Percentiles rank a stretch among this genome's conserved stretches.
phyloP scores from a whole-genome alignment of 106 monocot species.

The Iris macrosiphon region DNA sequence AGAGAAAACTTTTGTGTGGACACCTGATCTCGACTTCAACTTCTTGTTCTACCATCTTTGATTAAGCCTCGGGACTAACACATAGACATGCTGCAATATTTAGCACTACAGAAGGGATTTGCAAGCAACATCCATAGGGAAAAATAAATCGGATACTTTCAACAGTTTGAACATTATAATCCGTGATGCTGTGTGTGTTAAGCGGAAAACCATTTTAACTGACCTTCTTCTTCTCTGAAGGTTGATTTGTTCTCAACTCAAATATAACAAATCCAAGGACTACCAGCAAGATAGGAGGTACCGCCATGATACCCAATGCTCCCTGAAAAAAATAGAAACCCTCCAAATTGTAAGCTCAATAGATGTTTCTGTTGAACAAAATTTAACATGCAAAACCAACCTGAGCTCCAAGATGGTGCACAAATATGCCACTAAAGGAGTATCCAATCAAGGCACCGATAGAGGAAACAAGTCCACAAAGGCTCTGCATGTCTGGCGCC shows the following conservation, averaged over 20 bases:
- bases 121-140: too few species aligned
- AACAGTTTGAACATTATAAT: too few species aligned
- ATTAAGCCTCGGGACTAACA: too few species aligned
- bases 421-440: slow-evolving; percentile 55
- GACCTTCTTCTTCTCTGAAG: slow-evolving; percentile 21
- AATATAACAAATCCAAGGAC: slow-evolving; percentile 44
- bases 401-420: slow-evolving; percentile 68
- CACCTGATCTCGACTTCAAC: too few species aligned
- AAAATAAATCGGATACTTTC: too few species aligned
- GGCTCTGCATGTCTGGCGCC: slow-evolving; percentile 75
- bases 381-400: slow-evolving; percentile 4
- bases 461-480: slow-evolving; percentile 45
- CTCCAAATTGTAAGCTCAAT: background rate
- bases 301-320: slow-evolving; percentile 33
- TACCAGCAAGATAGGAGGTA: slow-evolving; percentile 30
- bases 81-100: too few species aligned
- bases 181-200: too few species aligned
- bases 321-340: slow-evolving; percentile 25
- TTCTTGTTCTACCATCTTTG: too few species aligned
- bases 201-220: background rate
- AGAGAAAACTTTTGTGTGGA: too few species aligned
- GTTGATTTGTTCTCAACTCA: slow-evolving; percentile 24
- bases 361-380: background rate
- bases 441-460: slow-evolving; percentile 52
- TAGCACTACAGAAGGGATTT: too few species aligned